Evolutionary conservation across 495 filamentous ascomycete genomes (phyloP).

Genomic region (Lasiosphaeriaceae sp.): DNA sequence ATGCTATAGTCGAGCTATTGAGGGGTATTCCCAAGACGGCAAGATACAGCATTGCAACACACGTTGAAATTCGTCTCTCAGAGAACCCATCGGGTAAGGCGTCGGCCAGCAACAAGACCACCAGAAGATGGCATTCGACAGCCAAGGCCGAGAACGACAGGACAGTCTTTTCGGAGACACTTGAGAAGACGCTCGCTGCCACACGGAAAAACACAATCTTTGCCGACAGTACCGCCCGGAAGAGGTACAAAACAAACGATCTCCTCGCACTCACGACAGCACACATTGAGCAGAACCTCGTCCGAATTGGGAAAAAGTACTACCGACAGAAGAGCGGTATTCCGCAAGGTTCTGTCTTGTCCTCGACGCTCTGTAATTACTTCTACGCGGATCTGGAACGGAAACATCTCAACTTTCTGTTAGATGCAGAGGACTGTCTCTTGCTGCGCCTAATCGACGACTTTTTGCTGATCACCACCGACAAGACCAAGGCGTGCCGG

Average conservation of each 20-base stretch:
- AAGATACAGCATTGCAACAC: constrained; percentile 67
- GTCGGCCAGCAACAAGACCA: constrained; percentile 20
- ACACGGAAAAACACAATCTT: constrained; percentile 68
- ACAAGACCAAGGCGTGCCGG: constrained; percentile 55
- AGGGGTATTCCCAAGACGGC: constrained; percentile 58
- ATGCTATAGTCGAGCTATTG: constrained; percentile 63
- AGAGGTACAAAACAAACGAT: constrained; percentile 48
- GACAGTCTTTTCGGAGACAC: constrained; percentile 50
- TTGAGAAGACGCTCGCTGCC: constrained; percentile 42
- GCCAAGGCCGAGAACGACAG: constrained; percentile 51
- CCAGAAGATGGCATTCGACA: constrained; percentile 61
- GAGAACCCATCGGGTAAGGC: constrained; percentile 10
- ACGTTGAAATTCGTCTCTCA: constrained; percentile 63
- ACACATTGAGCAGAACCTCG: constrained; percentile 76
- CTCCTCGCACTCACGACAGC: constrained; percentile 68
- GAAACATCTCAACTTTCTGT: constrained; percentile 62
- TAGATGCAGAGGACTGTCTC: constrained; percentile 47
- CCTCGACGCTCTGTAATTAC: constrained; percentile 83
- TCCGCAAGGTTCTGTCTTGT: constrained; percentile 87
- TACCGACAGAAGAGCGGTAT: constrained; percentile 87
- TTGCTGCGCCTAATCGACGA: constrained; percentile 86
- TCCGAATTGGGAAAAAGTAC: constrained; percentile 86
- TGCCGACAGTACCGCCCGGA: constrained; percentile 57
- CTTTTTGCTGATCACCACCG: constrained; percentile 80
- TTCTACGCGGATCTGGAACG: constrained; percentile 87